These are phyloP conservation scores for Margaritispora aquatica DNA, from an alignment of 495 filamentous ascomycete species.

Conservation along the genomic window DNA sequence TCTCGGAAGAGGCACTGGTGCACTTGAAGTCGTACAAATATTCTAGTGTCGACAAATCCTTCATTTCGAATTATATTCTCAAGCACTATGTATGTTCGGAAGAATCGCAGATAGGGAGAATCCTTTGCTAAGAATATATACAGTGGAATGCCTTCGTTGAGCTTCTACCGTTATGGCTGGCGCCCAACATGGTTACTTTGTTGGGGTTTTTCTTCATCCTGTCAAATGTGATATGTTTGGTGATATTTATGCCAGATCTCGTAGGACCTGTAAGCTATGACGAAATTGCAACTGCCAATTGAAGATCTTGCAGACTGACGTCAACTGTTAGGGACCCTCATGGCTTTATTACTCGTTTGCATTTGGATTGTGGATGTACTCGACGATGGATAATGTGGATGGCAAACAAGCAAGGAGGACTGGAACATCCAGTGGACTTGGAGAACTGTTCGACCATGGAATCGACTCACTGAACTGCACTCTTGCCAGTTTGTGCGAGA, in stretches of 20 bases:
- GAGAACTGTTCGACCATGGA: constrained; percentile 97
- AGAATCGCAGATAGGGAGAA: not conserved
- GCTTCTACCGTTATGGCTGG: constrained; percentile 88
- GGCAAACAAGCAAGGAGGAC: constrained; percentile 95
- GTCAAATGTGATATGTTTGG: constrained; percentile 72
- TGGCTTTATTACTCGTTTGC: constrained; percentile 97
- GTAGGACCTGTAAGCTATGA: constrained; percentile 68
- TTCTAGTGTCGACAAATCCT: constrained; percentile 93
- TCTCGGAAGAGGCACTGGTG: constrained; percentile 55
- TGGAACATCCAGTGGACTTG: constrained; percentile 88
- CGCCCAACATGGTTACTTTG: constrained; percentile 95
- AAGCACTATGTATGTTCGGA: constrained; percentile 74
- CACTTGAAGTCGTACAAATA: constrained; percentile 97
- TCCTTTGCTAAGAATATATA: constrained; percentile 15
- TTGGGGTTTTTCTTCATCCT: constrained; percentile 93
- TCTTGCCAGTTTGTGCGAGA: constrained; percentile 79
- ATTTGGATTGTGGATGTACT: constrained; percentile 94
- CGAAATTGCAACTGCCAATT: not conserved
- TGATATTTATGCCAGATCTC: constrained; percentile 83
- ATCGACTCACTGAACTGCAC: constrained; percentile 98
- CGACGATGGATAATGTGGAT: constrained; percentile 97
- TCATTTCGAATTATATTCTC: constrained; percentile 86
- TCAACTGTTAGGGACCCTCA: constrained; percentile 56
- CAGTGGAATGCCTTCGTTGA: constrained; percentile 98
- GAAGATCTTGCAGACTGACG: not conserved